Conservation (phyloP, 2,329 filamentous ascomycete genomes). For the Fusarium redolens region DNA sequence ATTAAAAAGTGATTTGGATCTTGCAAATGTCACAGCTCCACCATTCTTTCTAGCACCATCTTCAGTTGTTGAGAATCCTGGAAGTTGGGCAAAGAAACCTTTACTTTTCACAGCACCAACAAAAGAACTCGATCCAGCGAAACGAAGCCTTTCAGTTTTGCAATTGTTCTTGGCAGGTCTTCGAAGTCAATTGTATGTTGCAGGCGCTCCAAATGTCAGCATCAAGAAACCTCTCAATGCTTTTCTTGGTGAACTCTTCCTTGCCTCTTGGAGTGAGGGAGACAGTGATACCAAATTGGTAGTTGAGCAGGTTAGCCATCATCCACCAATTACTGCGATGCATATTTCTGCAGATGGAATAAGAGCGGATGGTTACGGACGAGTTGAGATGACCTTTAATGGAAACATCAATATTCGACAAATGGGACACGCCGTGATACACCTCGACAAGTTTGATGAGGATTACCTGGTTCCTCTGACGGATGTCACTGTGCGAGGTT, state of each 20-base stretch:
- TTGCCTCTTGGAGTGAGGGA: conserved; percentile 53
- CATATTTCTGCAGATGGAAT: conserved; percentile 58
- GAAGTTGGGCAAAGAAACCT: conserved; percentile 62
- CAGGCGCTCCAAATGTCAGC: conserved; percentile 57
- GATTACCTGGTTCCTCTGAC: conserved; percentile 62
- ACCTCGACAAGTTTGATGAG: conserved; percentile 61
- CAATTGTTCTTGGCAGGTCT: conserved; percentile 61
- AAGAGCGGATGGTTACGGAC: conserved; percentile 61
- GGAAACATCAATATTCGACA: conserved; percentile 62
- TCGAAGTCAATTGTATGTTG: conserved; percentile 60
- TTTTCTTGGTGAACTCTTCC: conserved; percentile 63
- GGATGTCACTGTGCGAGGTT: conserved; percentile 60
- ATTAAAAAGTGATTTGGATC: conserved; percentile 57
- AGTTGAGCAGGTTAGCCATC: conserved; percentile 63
- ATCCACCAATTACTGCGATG: conserved; percentile 65
- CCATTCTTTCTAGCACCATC: conserved; percentile 61
- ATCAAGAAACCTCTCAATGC: conserved; percentile 66
- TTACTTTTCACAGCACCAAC: conserved; percentile 60
- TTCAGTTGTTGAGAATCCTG: conserved; percentile 63
- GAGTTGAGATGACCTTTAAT: conserved; percentile 64
- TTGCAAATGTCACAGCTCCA: conserved; percentile 63
- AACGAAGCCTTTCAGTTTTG: conserved; percentile 59
- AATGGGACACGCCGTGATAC: conserved; percentile 61
- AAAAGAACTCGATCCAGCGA: conserved; percentile 55
- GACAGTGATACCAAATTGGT: conserved; percentile 48